phyloP scores from a whole-genome alignment of 805 yeast species.

The Teunomyces tritomae region DNA sequence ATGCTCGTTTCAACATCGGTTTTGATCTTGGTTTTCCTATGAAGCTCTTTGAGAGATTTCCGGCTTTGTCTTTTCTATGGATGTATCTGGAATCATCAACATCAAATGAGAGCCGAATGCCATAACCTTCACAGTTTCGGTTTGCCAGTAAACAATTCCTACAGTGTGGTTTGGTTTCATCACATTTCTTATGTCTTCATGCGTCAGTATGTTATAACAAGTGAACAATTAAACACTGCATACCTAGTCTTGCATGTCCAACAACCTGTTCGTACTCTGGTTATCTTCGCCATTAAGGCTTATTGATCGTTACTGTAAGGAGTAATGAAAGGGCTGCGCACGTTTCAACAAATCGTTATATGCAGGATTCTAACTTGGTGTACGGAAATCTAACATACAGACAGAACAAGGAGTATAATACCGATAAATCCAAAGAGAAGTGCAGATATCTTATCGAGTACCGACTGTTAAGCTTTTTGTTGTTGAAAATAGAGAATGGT shows the following conservation, averaged over 20 bases:
- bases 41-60: constrained; percentile 42
- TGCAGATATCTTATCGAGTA: no score
- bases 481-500: no score
- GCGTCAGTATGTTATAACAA: constrained; percentile 8
- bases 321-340: no score
- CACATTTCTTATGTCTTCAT: constrained; percentile 52
- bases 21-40: constrained; percentile 40
- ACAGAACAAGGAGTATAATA: no score
- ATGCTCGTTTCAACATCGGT: background rate
- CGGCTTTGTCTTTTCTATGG: constrained; percentile 14
- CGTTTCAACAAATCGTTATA: no score
- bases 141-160: constrained; percentile 45
- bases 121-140: constrained; percentile 50
- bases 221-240: constrained; percentile 13
- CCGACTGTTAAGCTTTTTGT: no score
- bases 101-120: constrained; percentile 46
- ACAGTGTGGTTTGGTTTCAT: constrained; percentile 53
- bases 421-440: no score
- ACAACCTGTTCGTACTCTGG: constrained; percentile 55
- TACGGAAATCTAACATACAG: no score
- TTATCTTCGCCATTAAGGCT: constrained; percentile 34
- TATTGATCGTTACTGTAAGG: no score
- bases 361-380: no score
- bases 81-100: constrained; percentile 45
- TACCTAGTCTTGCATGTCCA: constrained; percentile 55